Conservation (phyloP, 1,284 basidiomycete species). For the Ganoderma meredithae region DNA sequence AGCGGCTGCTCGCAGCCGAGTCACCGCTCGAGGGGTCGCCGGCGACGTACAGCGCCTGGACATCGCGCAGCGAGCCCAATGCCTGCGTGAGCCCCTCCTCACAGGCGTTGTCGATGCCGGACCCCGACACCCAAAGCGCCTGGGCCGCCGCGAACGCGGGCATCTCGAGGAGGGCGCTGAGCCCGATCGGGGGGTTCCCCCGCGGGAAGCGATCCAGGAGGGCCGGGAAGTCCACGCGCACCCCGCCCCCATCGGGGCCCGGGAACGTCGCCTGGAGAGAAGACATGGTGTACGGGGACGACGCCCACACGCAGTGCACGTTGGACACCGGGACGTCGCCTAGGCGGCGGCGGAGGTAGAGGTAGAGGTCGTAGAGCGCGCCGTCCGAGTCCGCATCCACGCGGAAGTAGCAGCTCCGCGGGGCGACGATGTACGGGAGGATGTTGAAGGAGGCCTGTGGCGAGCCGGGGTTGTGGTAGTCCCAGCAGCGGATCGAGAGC, state of each 20-base stretch:
- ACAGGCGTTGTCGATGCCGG: neutral
- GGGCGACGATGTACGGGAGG: neutral
- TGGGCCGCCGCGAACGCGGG: neutral
- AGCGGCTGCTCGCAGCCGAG: neutral
- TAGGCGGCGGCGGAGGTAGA: neutral
- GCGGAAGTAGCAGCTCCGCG: neutral
- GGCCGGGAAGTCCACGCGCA: neutral
- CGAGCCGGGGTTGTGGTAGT: neutral
- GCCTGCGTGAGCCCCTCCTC: neutral
- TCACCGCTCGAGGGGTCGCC: neutral
- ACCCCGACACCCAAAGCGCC: neutral
- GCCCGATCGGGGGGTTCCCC: neutral
- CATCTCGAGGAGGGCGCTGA: neutral
- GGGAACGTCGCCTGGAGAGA: slow-evolving; percentile 7
- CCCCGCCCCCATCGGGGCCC: neutral
- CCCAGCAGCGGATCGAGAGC: neutral
- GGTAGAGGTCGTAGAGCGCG: neutral
- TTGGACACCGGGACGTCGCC: neutral
- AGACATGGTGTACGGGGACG: slow-evolving; percentile 3
- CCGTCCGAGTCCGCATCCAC: neutral
- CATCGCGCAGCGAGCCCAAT: neutral
- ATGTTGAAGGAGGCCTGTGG: neutral
- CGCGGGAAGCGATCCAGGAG: neutral
- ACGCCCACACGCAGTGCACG: neutral
- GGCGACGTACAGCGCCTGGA: neutral